Evolutionary conservation across 768 basidiomycete genomes (phyloP), one percentile per base, ranked within the genome.

Genomic region (Neoboletus magnificus): DNA sequence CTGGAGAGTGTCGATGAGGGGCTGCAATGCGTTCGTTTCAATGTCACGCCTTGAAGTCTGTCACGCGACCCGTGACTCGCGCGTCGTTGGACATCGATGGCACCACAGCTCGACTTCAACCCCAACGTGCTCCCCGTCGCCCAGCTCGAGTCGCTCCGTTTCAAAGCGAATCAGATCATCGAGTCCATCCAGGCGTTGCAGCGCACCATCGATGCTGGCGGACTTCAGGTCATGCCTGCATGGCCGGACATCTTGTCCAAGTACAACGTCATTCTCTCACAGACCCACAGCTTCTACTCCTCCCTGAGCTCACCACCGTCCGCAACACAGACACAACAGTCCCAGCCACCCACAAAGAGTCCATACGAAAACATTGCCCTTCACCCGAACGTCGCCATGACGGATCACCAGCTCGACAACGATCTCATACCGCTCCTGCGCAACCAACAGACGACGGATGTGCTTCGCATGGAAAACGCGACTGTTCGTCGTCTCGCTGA

Each of bases 181-280:
- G 90, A 92, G 48, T 88, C 87, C 8, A 86, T 91, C 23, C 75
- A 83, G 54, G 74, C 76, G 0, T 75, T 91, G 10, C 84, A 85
- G 53, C 76, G 80, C 50, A 85, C 81, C 8, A 75, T 91, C 61
- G 85, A 89, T 50, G 76, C 74, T 8, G 80, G 79, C 13, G 77
- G 82, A 36, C 78, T 76, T 42, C 73, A 72, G 36, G 75, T 66
- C n/a, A 90, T 91, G 84, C 84, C 86, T 3, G 72, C 87, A 9
- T 93, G 91, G 91, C 91, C 91, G 3, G 91, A 93, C 64, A 82
- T 93, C 52, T 78, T 93, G 51, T 84, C 86, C 15, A 92, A 91
- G 75, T 93, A 92, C 80, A 91, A 86, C 62, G 79, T 90, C 59
- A 79, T 93, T 27, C 80, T 93, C 52, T 89, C 89, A 0, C 91